These are phyloP conservation scores for Pseudocercospora eumusae DNA, from an alignment of 2,329 filamentous ascomycete species.

Conservation along the genomic window DNA sequence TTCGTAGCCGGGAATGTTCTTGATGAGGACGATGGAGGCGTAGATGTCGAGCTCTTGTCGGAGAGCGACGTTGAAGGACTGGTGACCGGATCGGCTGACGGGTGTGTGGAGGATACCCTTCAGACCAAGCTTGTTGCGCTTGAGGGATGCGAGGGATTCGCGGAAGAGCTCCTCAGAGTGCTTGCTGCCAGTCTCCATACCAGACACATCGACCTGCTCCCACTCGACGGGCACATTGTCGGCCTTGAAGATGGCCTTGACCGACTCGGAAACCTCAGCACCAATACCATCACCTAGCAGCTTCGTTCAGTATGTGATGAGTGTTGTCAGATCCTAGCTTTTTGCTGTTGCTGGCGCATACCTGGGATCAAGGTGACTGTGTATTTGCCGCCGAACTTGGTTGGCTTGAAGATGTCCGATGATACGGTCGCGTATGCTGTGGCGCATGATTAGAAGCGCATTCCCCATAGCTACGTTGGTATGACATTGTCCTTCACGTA, in stretches of 20 bases:
- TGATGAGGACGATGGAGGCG: constrained; percentile 94
- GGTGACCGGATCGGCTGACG: constrained; percentile 93
- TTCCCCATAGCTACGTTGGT: constrained; percentile 23
- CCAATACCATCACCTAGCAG: constrained; percentile 83
- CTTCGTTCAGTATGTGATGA: constrained; percentile 20
- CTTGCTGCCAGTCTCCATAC: constrained; percentile 80
- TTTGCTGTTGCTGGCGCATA: constrained; percentile 42
- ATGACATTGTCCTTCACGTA: constrained; percentile 43
- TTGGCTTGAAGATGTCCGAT: constrained; percentile 97
- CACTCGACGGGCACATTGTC: constrained; percentile 98
- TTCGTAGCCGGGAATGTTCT: constrained; percentile 98
- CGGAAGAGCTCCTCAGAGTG: constrained; percentile 93
- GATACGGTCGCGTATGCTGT: constrained; percentile 74
- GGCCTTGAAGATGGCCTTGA: constrained; percentile 99
- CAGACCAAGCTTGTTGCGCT: constrained; percentile 97
- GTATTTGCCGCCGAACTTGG: constrained; percentile 99
- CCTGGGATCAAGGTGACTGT: constrained; percentile 97
- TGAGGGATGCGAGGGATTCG: constrained; percentile 90
- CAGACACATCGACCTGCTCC: constrained; percentile 96
- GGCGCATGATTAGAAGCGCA: constrained; percentile 23
- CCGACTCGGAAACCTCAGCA: constrained; percentile 94
- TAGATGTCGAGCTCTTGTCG: constrained; percentile 99
- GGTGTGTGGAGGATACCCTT: constrained; percentile 99
- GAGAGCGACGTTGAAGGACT: constrained; percentile 99
- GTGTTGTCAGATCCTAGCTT: constrained; percentile 26